These are phyloP conservation scores for Draba incana DNA, from an alignment of 345 rosid genomes.

Conservation along the genomic window DNA sequence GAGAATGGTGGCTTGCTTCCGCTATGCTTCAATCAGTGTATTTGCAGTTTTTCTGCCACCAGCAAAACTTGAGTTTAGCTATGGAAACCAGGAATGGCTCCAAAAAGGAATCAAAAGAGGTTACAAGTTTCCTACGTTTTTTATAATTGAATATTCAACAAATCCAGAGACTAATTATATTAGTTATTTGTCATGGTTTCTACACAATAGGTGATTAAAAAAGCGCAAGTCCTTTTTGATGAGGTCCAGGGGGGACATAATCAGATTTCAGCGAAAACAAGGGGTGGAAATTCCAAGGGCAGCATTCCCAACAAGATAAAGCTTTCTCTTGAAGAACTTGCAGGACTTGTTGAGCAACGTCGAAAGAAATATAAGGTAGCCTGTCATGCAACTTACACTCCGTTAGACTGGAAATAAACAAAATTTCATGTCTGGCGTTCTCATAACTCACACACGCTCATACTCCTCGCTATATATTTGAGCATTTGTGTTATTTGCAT, in stretches of 20 bases:
- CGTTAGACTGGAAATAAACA: too few relatives aligned
- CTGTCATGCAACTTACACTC: conserved; percentile 26
- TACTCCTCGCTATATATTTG: too few relatives aligned
- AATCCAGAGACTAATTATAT: conserved; percentile 16
- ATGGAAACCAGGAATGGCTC: conserved; percentile 80
- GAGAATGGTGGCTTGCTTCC: conserved; percentile 95
- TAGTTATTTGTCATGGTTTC: conserved; percentile 28
- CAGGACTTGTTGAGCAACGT: conserved; percentile 63
- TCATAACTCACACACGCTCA: too few relatives aligned
- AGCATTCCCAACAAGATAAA: too few relatives aligned
- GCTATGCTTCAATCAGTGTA: conserved; percentile 88
- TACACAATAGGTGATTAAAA: conserved; percentile 54
- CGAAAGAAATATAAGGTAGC: conserved; percentile 79
- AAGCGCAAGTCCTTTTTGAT: conserved; percentile 62
- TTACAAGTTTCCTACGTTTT: conserved; percentile 32
- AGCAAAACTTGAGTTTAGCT: conserved; percentile 72
- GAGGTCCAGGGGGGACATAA: conserved; percentile 66
- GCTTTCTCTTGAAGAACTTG: conserved; percentile 58
- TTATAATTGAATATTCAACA: conserved; percentile 4
- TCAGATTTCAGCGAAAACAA: conserved; percentile 53
- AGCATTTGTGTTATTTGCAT: too few relatives aligned
- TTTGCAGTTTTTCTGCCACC: conserved; percentile 87
- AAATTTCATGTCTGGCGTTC: too few relatives aligned
- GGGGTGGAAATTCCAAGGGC: conserved; percentile 48
- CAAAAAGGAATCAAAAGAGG: conserved; percentile 84